phyloP scores from a whole-genome alignment of 2,329 filamentous ascomycete genomes.

The Microsporum audouinii region DNA sequence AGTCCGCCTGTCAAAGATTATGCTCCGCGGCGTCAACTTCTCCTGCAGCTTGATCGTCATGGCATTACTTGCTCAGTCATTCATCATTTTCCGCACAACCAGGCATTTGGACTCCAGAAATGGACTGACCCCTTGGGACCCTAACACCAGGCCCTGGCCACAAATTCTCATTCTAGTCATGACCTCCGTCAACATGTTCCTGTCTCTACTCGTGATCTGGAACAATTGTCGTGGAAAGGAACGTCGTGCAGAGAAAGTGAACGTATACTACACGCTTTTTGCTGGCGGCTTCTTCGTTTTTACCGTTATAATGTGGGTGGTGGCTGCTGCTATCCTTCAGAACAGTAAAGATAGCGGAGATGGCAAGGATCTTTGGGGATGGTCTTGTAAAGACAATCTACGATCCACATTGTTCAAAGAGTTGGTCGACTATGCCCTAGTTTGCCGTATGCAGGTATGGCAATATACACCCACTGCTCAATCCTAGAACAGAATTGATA shows the following conservation, averaged over 20 bases:
- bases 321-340: slow-evolving; percentile 76
- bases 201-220: slow-evolving; percentile 69
- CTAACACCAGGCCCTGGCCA: slow-evolving; percentile 71
- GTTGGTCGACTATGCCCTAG: slow-evolving; percentile 74
- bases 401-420: slow-evolving; percentile 64
- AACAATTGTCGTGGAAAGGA: slow-evolving; percentile 86
- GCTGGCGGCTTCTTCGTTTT: slow-evolving; percentile 88
- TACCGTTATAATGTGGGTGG: slow-evolving; percentile 82
- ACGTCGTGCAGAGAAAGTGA: slow-evolving; percentile 76
- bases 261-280: slow-evolving; percentile 91
- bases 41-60: slow-evolving; percentile 93
- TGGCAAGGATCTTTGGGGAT: slow-evolving; percentile 92
- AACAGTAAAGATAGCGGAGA: slow-evolving; percentile 58
- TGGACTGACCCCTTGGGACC: slow-evolving; percentile 73
- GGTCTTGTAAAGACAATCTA: slow-evolving; percentile 88
- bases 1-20: slow-evolving; percentile 85
- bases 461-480: neutral
- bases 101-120: slow-evolving; percentile 62
- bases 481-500: slow-evolving; percentile 17
- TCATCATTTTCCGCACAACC: slow-evolving; percentile 87
- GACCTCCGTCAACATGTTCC: slow-evolving; percentile 65
- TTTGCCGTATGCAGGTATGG: slow-evolving; percentile 74
- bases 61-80: slow-evolving; percentile 75
- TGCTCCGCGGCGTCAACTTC: slow-evolving; percentile 92
- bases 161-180: slow-evolving; percentile 73